Base-by-base conservation (phyloP, 768 basidiomycete genomes). In the Favolaschia claudopus region DNA sequence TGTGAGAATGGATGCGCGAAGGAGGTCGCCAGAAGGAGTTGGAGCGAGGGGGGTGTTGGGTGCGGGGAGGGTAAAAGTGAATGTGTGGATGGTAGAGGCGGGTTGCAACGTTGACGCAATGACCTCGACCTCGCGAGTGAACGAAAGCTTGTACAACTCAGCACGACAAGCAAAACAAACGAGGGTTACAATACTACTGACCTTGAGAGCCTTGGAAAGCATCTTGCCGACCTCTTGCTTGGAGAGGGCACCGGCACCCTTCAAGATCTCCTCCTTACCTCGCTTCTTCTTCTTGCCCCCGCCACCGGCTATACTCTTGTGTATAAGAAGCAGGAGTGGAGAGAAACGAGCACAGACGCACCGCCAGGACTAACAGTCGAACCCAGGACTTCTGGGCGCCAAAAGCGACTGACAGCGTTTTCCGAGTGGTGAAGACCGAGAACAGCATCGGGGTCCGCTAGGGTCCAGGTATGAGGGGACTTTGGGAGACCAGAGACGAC, bases 91-190 rank as follows among this genome's bases (percentile, higher is more conserved):
- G 15, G 95, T 97, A 7, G 92, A 93, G 1, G 95, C 90, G 7
- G 96, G 96, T 66, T 96, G 93, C 10, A 96, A 83, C 20, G 94
- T 93, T n/a, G 95, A 94, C 14, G 95, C 93, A 70, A 98, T 91
- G 54, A 98, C 89, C 72, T 96, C 94, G 38, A 96, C 92, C 72
- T 96, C 95, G 50, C 91, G 90, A 32, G 92, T 87, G 73, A 96
- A 95, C 8, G 93, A 93, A 40, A 96, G 87, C 93, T 95, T 64
- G 38, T 36, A 17, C 31, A 47, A 61, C 38, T 15, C 37, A 60
- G 52, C 55, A 36, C 39, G 44, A 55, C 14, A 34, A 32, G 31
- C 5, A 31, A 27, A 48, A 55, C 52, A 43, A 52, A 49, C 37
- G 40, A 19, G 57, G 12, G n/a, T 17, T 36, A 25, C 7, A 34